These are phyloP conservation scores for Diutina mesorugosa DNA, from an alignment of 1,139 yeast species.

Conservation along the genomic window DNA sequence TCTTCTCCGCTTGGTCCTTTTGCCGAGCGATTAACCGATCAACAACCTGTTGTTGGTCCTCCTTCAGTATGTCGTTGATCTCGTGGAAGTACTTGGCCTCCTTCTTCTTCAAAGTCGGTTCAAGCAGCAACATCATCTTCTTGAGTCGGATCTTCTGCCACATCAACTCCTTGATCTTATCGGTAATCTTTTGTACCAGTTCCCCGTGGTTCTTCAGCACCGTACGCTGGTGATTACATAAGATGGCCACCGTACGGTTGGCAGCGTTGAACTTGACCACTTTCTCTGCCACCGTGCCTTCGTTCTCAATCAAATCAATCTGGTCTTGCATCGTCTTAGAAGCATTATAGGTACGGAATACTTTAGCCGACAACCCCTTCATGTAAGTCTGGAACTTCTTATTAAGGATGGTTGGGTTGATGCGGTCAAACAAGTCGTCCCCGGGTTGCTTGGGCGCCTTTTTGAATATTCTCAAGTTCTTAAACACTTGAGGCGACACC, in stretches of 20 bases:
- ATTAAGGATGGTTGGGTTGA: constrained; percentile 73
- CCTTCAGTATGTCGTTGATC: constrained; percentile 54
- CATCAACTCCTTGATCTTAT: constrained; percentile 60
- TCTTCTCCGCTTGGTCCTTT: constrained; percentile 47
- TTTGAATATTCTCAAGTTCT: constrained; percentile 76
- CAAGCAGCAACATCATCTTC: constrained; percentile 56
- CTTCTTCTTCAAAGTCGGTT: constrained; percentile 38
- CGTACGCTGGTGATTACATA: constrained; percentile 95
- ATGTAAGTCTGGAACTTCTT: constrained; percentile 80
- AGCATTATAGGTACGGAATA: constrained; percentile 95
- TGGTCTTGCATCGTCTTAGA: constrained; percentile 96
- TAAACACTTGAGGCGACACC: constrained; percentile 82
- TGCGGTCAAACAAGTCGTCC: constrained; percentile 82
- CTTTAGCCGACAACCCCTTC: constrained; percentile 93
- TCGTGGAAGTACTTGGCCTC: constrained; percentile 55
- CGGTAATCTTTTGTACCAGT: constrained; percentile 67
- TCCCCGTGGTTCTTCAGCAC: constrained; percentile 76
- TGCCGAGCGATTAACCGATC: constrained; percentile 44
- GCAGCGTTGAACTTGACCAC: constrained; percentile 87
- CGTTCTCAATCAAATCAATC: constrained; percentile 65
- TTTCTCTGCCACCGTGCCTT: constrained; percentile 81
- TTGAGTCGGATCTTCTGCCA: constrained; percentile 77
- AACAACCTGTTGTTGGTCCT: constrained; percentile 50
- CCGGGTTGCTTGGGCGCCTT: constrained; percentile 83
- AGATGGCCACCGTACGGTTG: constrained; percentile 84